Evolutionary conservation across 1,284 basidiomycete species (phyloP), one percentile per base, ranked within the genome.

Genomic region (Lignosus rhinocerotis): DNA sequence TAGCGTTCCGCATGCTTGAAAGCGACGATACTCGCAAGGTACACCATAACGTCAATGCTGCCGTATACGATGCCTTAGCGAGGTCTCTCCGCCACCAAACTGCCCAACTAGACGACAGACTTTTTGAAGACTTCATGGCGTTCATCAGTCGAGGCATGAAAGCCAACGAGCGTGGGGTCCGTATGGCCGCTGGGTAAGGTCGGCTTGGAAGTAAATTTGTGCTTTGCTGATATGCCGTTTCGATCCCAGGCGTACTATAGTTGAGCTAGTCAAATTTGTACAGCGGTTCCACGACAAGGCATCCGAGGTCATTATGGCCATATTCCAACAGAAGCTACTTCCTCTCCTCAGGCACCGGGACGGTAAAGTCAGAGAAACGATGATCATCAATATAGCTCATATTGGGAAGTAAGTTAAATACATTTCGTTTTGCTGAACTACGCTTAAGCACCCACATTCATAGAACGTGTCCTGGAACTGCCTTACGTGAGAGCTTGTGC

Each of bases 151-250:
- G 71, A 31, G 83, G 83, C 5, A 66, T 90, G 61, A 73, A 69
- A 16, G 80, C 88, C 63, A 69, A 68, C 41, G 80, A 88, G 60
- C 78, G 90, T 55, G 78, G 76, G 43, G 82, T 86, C 14, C 80
- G 90, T 34, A 70, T 92, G 17, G 76, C 77, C 61, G 86, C 89
- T 52, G 90, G 90, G 90, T 91, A 68, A 39, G 61, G 80, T 73
- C 9, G 41, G 38, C 25, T 17, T 30, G 43, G 21, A 25, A 30
- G 21, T 6, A 45, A 25, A 2, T 51, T 34, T 57, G n/a, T 39
- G 6, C 33, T 30, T 33, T n/a, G 8, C 21, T 45, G 43, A 30
- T 52, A 7, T 59, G 57, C n/a, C 25, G 49, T 17, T 33, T 49
- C 12, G 17, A 53, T 55, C 51, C 19, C 53, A 86, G 85, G 8